Evolutionary conservation across 2,329 filamentous ascomycete species (phyloP), one percentile per base, ranked within the genome.

Genomic region (Phialophora tarda): DNA sequence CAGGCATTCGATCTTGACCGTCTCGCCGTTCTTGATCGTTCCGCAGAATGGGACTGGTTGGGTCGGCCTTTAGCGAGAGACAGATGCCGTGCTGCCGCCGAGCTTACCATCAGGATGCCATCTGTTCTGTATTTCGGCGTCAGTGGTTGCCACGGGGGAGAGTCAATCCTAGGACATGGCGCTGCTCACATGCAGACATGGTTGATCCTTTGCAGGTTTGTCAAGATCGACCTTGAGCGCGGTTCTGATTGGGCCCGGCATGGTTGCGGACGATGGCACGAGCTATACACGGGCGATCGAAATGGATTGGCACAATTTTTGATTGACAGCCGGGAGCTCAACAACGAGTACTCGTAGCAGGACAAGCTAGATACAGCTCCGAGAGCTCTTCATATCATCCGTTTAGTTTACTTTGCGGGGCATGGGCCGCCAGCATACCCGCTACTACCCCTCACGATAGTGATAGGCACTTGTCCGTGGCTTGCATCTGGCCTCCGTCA

Each of bases 1-100:
- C 7, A 95, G 82, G 74, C 93, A 97, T 82, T 97, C 92, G 71
- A 97, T 96, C 79, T 96, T 96, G 71, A 97, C 93, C 0, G 91
- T 91, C 79, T 97, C 93, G 32, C 89, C 89, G 74, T 93, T 88
- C 73, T 90, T 88, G 74, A 97, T 92, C 1, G 85, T 87, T 34
- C 84, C 90, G 59, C 84, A 85, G 63, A 85, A 87, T 0, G 93
- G 93, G 59, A 96, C 91, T 95, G 34, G 24, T 21, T 67, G 50
- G 24, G 55, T 44, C 24, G 63, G 32, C 47, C 21, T 10, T 67
- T 53, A 64, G 41, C 48, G 21, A 24, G 17, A 38, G 12, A 23
- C 34, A 34, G 30, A n/a, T 44, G 4, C n/a, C 8, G 28, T 32
- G 3, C 23, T 17, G 41, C n/a, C 26, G 38, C 38, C 14, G 17